Evolutionary conservation across 805 yeast species (phyloP).

Genomic region (Martiniozyma abietophila): DNA sequence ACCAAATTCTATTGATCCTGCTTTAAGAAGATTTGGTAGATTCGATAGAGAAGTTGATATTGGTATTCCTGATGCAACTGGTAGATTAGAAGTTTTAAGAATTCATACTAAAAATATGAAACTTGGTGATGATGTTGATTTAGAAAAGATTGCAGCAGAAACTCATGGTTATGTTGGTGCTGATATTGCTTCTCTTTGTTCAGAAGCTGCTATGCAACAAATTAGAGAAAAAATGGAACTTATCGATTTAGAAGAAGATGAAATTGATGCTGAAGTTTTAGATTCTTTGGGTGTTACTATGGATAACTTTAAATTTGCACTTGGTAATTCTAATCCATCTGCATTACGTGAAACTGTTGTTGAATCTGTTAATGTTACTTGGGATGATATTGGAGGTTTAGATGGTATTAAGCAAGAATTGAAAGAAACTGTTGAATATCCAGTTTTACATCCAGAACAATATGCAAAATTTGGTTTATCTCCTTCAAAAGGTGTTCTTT

Average conservation of each 20-base stretch:
- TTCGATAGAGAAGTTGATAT: slow-evolving; percentile 82
- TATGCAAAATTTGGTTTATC: slow-evolving; percentile 96
- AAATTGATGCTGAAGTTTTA: slow-evolving; percentile 93
- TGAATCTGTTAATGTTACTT: slow-evolving; percentile 94
- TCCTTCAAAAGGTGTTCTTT: slow-evolving; percentile 96
- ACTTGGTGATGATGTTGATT: slow-evolving; percentile 87
- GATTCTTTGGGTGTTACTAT: slow-evolving; percentile 96
- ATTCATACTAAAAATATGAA: slow-evolving; percentile 99
- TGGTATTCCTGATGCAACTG: slow-evolving; percentile 96
- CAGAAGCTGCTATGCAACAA: slow-evolving; percentile 99
- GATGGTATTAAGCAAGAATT: slow-evolving; percentile 94
- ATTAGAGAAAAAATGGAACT: slow-evolving; percentile 99
- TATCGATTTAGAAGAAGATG: slow-evolving; percentile 91
- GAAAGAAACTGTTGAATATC: slow-evolving; percentile 98
- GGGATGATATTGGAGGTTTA: slow-evolving; percentile 99
- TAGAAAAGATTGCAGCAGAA: slow-evolving; percentile 92
- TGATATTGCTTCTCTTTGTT: slow-evolving; percentile 94
- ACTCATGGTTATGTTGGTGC: slow-evolving; percentile 99
- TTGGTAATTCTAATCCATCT: slow-evolving; percentile 97
- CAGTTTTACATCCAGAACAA: slow-evolving; percentile 97
- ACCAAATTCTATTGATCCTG: slow-evolving; percentile 82
- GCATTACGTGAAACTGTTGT: slow-evolving; percentile 99
- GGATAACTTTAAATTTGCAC: slow-evolving; percentile 97
- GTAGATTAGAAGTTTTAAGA: slow-evolving; percentile 92
- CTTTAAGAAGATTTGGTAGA: slow-evolving; percentile 77